Evolutionary conservation across 1,284 basidiomycete species (phyloP).

Genomic region (Puccinia triticina): DNA sequence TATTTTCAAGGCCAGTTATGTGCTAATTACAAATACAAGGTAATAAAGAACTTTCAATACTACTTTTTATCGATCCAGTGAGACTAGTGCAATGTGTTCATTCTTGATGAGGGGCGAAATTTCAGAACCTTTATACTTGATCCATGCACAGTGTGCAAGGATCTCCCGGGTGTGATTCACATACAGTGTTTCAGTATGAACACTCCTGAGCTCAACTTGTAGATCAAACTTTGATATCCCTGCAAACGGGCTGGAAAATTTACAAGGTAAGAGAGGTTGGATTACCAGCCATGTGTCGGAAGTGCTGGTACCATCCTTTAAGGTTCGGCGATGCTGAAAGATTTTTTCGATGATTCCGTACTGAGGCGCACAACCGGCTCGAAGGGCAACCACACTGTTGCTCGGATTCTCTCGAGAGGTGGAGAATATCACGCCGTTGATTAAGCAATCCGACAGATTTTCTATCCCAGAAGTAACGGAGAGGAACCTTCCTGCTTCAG

Average conservation of each 20-base stretch:
- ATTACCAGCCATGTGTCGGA: constrained; percentile 23
- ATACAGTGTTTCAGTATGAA: constrained; percentile 8
- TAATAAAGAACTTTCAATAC: neutral
- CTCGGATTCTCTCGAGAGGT: constrained; percentile 20
- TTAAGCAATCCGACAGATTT: neutral
- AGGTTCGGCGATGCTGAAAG: neutral
- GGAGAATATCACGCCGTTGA: constrained; percentile 6
- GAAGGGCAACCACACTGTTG: constrained; percentile 30
- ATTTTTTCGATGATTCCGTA: constrained; percentile 28
- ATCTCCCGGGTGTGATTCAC: constrained; percentile 3
- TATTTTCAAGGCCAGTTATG: neutral
- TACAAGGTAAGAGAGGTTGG: constrained; percentile 20
- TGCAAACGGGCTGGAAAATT: constrained; percentile 31
- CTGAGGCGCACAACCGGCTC: neutral
- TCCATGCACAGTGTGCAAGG: constrained; percentile 46
- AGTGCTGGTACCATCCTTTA: neutral
- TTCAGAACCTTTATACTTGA: constrained; percentile 28
- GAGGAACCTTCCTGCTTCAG: neutral
- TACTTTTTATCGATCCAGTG: neutral
- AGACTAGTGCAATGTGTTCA: constrained; percentile 1
- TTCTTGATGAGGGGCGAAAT: constrained; percentile 16
- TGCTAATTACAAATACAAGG: neutral
- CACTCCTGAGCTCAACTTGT: constrained; percentile 7
- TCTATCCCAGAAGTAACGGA: neutral
- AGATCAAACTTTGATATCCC: constrained; percentile 19